Conservation (phyloP, 345 rosid genomes). For the Lumnitzera littorea region DNA sequence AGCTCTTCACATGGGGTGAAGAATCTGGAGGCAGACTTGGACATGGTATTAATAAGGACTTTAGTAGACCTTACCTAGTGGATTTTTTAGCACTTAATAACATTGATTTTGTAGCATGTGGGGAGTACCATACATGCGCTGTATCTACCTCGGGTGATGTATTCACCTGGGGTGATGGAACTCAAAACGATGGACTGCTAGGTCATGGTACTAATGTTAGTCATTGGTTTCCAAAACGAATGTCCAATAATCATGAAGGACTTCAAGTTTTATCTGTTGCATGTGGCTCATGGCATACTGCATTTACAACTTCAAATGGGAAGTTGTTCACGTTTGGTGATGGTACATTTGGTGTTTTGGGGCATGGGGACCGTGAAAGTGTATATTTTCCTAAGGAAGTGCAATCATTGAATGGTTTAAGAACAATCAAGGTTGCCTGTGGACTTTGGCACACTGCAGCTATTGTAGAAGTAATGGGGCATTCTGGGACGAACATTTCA, state of each 20-base stretch:
- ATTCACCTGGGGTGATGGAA: slow-evolving; percentile 91
- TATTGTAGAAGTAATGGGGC: slow-evolving; percentile 74
- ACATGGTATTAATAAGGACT: slow-evolving; percentile 64
- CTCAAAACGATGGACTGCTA: slow-evolving; percentile 69
- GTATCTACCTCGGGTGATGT: slow-evolving; percentile 76
- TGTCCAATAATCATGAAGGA: slow-evolving; percentile 78
- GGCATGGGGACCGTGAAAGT: slow-evolving; percentile 85
- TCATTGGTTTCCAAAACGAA: slow-evolving; percentile 92
- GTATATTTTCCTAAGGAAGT: slow-evolving; percentile 72
- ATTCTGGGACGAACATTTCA: slow-evolving; percentile 37
- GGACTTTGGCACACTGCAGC: slow-evolving; percentile 98
- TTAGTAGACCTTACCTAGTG: slow-evolving; percentile 70
- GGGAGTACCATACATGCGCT: slow-evolving; percentile 82
- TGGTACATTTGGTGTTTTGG: slow-evolving; percentile 80
- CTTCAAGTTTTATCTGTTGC: slow-evolving; percentile 81
- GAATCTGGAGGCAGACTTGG: slow-evolving; percentile 97
- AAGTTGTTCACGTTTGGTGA: slow-evolving; percentile 91
- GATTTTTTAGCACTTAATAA: slow-evolving; percentile 73
- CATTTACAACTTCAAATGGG: slow-evolving; percentile 77
- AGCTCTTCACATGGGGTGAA: slow-evolving; percentile 97
- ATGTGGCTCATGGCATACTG: slow-evolving; percentile 96
- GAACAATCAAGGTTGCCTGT: slow-evolving; percentile 82
- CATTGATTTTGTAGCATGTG: slow-evolving; percentile 74
- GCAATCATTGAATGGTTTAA: slow-evolving; percentile 55
- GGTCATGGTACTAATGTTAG: slow-evolving; percentile 83